phyloP scores from a whole-genome alignment of 441 rosid species.

The Arabidopsis hybrid region DNA sequence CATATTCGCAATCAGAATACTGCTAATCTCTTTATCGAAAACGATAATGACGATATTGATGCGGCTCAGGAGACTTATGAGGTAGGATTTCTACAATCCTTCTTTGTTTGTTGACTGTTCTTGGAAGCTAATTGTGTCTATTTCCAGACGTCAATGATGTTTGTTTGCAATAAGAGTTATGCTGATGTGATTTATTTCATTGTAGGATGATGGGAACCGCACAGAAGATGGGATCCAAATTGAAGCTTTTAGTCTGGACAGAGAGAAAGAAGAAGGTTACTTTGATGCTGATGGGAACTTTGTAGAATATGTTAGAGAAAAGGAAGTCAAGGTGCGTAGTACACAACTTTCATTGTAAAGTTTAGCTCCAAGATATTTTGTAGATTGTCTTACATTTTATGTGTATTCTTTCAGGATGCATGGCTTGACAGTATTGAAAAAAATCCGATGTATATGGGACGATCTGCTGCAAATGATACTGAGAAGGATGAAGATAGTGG shows the following conservation, averaged over 20 bases:
- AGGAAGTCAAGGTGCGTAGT: conserved; percentile 72
- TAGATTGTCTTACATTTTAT: conserved; percentile 22
- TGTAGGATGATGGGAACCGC: conserved; percentile 76
- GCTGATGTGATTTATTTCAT: conserved; percentile 48
- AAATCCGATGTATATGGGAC: conserved; percentile 61
- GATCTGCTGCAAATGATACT: conserved; percentile 41
- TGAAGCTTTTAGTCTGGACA: conserved; percentile 90
- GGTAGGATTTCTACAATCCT: conserved; percentile 47
- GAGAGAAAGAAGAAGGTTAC: conserved; percentile 97
- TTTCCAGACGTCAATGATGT: neutral
- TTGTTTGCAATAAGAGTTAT: conserved; percentile 36
- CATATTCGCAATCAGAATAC: conserved; percentile 62
- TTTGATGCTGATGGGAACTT: conserved; percentile 91
- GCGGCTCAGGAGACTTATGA: conserved; percentile 74
- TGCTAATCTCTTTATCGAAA: conserved; percentile 61
- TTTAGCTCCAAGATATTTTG: neutral
- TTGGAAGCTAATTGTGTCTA: neutral
- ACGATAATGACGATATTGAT: conserved; percentile 50
- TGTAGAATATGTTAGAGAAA: conserved; percentile 81
- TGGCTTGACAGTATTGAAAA: conserved; percentile 92
- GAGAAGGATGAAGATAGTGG: conserved; percentile 46
- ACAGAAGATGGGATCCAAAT: conserved; percentile 89
- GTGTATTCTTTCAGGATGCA: conserved; percentile 70
- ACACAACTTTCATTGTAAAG: conserved; percentile 25
- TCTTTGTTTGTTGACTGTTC: neutral